A percentile compares a stretch with the other conserved stretches of the same genome.
These are phyloP conservation scores for Zygosaccharomyces bailii DNA, from an alignment of 805 yeast species.

Conservation along the genomic window DNA sequence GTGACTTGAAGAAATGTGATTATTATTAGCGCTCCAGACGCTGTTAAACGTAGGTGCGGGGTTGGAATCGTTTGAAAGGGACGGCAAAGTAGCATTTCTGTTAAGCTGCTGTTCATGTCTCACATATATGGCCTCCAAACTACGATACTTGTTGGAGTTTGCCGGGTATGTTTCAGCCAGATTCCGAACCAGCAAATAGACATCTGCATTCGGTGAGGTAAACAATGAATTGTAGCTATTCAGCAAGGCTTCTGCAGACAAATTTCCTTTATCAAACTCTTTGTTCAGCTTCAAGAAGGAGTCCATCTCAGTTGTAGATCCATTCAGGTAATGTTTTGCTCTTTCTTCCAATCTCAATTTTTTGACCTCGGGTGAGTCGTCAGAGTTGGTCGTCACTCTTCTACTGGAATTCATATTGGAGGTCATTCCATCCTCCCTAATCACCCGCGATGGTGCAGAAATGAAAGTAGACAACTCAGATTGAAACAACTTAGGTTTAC, in stretches of 20 bases:
- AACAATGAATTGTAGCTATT: conserved; percentile 50
- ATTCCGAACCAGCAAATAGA: conserved; percentile 56
- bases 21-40: conserved; percentile 31
- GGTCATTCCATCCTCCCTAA: conserved; percentile 21
- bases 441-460: conserved; percentile 32
- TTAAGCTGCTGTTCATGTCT: conserved; percentile 26
- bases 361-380: conserved; percentile 44
- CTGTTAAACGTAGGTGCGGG: conserved; percentile 24
- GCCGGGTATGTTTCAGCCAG: conserved; percentile 53
- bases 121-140: conserved; percentile 35
- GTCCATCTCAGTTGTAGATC: conserved; percentile 45
- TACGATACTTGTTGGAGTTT: conserved; percentile 43
- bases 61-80: conserved; percentile 23
- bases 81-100: conserved; percentile 28
- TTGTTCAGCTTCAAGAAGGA: conserved; percentile 50
- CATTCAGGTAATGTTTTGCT: conserved; percentile 72
- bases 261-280: conserved; percentile 43
- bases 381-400: conserved; percentile 39
- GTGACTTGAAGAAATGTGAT: conserved; percentile 14
- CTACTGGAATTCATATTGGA: conserved; percentile 6
- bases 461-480: conserved; percentile 63
- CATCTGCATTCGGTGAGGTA: conserved; percentile 43
- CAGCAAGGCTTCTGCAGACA: conserved; percentile 49
- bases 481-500: conserved; percentile 42
- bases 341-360: conserved; percentile 72